phyloP scores from a whole-genome alignment of 306 rosid genomes.

The Cicer chorassanicum region DNA sequence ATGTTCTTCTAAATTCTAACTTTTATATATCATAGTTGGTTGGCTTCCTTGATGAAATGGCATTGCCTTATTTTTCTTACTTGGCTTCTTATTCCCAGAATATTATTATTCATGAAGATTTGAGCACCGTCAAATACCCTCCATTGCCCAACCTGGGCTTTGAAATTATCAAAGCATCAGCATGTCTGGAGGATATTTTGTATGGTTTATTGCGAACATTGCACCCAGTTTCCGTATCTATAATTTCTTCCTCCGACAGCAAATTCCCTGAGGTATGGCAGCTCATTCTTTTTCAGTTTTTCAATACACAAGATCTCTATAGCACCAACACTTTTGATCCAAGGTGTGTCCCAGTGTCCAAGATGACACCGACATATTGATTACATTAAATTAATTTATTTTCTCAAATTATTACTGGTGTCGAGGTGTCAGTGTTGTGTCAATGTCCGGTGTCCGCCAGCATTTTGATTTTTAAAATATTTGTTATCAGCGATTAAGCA shows the following conservation, averaged over 20 bases:
- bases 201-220: conserved; percentile 42
- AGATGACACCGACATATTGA: too few relatives aligned
- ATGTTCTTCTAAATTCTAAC: conserved; percentile 1
- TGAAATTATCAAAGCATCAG: conserved; percentile 48
- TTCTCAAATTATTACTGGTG: too few relatives aligned
- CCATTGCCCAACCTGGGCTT: conserved; percentile 30
- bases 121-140: conserved; percentile 40
- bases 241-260: conserved; percentile 46
- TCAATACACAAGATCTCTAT: background rate
- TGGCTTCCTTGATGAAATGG: conserved; percentile 12
- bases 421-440: too few relatives aligned
- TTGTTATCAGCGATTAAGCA: conserved; percentile 32
- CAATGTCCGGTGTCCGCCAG: too few relatives aligned
- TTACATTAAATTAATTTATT: too few relatives aligned
- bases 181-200: conserved; percentile 38
- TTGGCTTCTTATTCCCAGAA: conserved; percentile 45
- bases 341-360: too few relatives aligned
- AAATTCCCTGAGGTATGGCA: conserved; percentile 46
- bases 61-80: conserved; percentile 24
- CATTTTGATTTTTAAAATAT: conserved; percentile 22
- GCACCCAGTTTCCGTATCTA: conserved; percentile 48
- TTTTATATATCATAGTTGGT: background rate
- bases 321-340: too few relatives aligned
- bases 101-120: conserved; percentile 50
- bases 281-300: conserved; percentile 25